These are phyloP conservation scores for Microthlaspi erraticum DNA, from an alignment of 345 rosid species.

Conservation along the genomic window DNA sequence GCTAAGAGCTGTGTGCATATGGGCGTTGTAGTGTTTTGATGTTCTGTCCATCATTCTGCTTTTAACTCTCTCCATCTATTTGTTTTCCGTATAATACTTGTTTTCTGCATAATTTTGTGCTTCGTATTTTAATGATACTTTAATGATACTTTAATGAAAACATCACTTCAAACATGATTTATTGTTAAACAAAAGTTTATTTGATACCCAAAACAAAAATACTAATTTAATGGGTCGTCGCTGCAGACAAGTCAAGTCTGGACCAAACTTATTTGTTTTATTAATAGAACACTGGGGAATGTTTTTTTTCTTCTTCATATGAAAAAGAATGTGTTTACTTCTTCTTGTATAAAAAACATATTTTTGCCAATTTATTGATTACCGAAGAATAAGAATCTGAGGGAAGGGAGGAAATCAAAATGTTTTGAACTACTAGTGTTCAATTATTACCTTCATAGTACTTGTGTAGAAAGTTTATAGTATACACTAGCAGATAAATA, in stretches of 20 bases:
- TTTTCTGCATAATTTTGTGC: not conserved
- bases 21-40: constrained; percentile 35
- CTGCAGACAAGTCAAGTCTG: not conserved
- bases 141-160: not conserved
- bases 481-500: no score
- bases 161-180: not conserved
- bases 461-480: no score
- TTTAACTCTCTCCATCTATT: not conserved
- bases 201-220: not conserved
- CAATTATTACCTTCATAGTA: not conserved
- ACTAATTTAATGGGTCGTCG: not conserved
- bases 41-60: constrained; percentile 44
- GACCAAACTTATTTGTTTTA: not conserved
- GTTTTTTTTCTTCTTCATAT: not conserved
- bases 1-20: constrained; percentile 42
- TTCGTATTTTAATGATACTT: not conserved
- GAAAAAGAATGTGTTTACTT: not conserved
- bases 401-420: not conserved
- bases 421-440: not conserved
- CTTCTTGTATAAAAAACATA: no score
- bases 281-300: not conserved
- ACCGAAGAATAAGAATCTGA: not conserved
- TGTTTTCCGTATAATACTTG: not conserved
- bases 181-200: not conserved
- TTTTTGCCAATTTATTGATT: not conserved